phyloP scores from a whole-genome alignment of 1,284 basidiomycete genomes.

The Ustilago tritici region DNA sequence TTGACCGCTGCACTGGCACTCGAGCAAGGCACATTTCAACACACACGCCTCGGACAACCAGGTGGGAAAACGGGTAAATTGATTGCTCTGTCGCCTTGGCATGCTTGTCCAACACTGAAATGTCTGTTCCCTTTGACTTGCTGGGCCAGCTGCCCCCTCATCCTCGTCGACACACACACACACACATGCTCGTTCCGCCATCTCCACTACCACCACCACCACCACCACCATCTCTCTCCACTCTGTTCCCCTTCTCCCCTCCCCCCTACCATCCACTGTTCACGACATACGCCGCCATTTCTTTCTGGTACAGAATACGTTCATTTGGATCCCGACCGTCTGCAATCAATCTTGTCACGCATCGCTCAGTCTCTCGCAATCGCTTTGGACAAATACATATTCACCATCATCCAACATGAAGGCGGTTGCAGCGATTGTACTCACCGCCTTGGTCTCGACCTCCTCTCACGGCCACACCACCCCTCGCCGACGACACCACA shows the following conservation, averaged over 20 bases:
- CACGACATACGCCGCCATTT: conserved; percentile 5
- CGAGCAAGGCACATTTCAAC: neutral
- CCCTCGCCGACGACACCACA: conserved; percentile 38
- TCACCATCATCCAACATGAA: conserved; percentile 24
- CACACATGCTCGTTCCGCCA: neutral
- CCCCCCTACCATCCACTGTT: neutral
- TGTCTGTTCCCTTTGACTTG: conserved; percentile 2
- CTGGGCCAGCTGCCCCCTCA: neutral
- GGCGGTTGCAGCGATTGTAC: conserved; percentile 31
- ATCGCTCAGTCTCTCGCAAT: conserved; percentile 3
- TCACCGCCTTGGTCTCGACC: conserved; percentile 35
- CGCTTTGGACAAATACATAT: neutral
- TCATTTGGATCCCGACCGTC: conserved; percentile 25
- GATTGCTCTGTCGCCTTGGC: conserved; percentile 4
- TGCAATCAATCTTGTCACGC: conserved; percentile 17
- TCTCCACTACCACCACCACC: conserved; percentile 3
- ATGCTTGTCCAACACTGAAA: conserved; percentile 25
- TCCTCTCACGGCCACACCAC: conserved; percentile 25
- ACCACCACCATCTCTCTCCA: conserved; percentile 14
- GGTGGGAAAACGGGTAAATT: neutral
- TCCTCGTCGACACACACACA: neutral
- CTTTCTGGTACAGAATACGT: conserved; percentile 19
- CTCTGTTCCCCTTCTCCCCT: conserved; percentile 8
- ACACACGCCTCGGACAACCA: neutral
- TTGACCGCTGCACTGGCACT: neutral